Base-by-base conservation (phyloP, 345 rosid genomes). In the Leavenworthia alabamica region DNA sequence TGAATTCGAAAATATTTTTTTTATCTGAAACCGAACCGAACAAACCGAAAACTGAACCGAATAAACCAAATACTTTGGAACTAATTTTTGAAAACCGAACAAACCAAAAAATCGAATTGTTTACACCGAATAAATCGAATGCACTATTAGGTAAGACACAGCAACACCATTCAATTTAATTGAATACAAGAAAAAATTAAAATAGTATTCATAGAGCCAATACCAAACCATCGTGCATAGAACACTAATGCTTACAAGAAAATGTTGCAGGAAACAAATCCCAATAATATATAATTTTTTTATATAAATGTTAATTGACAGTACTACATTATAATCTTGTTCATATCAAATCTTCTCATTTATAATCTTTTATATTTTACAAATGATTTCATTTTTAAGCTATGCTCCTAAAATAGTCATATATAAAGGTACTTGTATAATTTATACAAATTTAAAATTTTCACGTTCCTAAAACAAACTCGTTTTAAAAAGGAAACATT, bases 191-290 rank as follows among this genome's bases (percentile, higher is more conserved):
- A 2, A 24, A 13, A 26, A 35, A 9, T 4, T 22, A n/a, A 12
- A 20, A 59, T 22, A 46, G 4, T 29, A 4, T 35, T 22, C 2
- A 35, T 5, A 23, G 60, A 28, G 54, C 74, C 60, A 64, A 63
- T 56, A 59, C 43, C 46, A 56, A 39, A 41, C 2, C 40, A 23
- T 10, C 10, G 52, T 40, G 69, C 69, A 64, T 65, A 64, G 70
- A 71, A 56, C 75, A 56, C 70, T 40, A 71, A 22, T 56, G 65
- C 70, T 63, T 64, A 71, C 60, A 71, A 64, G 40, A 64, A 71
- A 64, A 64, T 64, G n/a, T n/a, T n/a, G n/a, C n/a, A n/a, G n/a
- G n/a, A n/a, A 37, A 62, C 75, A 71, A 71, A 71, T 71, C 75
- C 60, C 70, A 23, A 64, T 24, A 56, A 45, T 3, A 20, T 36